phyloP scores from a whole-genome alignment of 2,329 filamentous ascomycete genomes.

The Sphaerostilbella broomeana region DNA sequence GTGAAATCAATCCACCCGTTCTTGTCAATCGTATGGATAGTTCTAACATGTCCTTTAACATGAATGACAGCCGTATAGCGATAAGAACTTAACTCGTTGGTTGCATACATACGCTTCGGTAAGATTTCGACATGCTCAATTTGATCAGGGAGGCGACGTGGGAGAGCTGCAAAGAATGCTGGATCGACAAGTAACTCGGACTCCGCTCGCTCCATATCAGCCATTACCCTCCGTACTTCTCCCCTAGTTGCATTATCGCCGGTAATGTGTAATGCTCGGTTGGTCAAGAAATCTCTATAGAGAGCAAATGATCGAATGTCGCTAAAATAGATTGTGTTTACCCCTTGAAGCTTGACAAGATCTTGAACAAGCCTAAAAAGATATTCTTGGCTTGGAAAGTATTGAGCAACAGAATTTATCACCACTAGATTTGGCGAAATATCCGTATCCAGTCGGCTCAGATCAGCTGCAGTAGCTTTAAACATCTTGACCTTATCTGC shows the following conservation, averaged over 20 bases:
- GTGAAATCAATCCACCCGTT: conserved; percentile 19
- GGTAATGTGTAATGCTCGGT: conserved; percentile 3
- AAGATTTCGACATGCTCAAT: conserved; percentile 8
- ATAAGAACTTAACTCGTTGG: conserved; percentile 3
- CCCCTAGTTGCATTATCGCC: conserved; percentile 8
- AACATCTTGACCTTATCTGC: conserved; percentile 14
- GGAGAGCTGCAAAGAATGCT: conserved; percentile 19
- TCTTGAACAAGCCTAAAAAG: conserved; percentile 15
- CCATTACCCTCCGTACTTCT: conserved; percentile 7
- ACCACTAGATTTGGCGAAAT: conserved; percentile 17
- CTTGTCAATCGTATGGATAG: conserved; percentile 6
- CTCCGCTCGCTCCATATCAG: conserved; percentile 14
- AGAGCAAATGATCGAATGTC: conserved; percentile 19
- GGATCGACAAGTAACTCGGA: conserved; percentile 21
- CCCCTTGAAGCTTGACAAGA: conserved; percentile 5
- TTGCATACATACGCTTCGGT: conserved; percentile 9
- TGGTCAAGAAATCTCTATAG: conserved; percentile 15
- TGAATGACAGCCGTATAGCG: conserved; percentile 6
- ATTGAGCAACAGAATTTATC: conserved; percentile 24
- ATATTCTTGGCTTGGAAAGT: conserved; percentile 24
- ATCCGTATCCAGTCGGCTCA: not conserved
- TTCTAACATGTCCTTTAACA: conserved; percentile 4
- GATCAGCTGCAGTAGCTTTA: conserved; percentile 19
- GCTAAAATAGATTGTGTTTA: conserved; percentile 17
- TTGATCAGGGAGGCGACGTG: conserved; percentile 11